Evolutionary conservation across 176 grass and related monocot species (phyloP).

Genomic region (Eragrostis nindensis): DNA sequence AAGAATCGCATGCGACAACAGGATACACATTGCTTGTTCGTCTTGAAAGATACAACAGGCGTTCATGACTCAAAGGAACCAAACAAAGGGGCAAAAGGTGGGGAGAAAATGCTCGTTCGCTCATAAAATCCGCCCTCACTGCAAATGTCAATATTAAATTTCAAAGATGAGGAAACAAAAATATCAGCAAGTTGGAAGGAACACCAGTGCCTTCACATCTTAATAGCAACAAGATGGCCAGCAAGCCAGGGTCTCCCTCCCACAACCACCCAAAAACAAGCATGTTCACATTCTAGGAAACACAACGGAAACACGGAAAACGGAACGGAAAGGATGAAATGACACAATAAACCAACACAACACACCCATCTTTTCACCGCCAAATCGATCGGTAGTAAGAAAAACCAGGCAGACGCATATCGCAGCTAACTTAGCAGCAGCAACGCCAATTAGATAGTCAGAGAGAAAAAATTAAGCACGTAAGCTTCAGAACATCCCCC

Average conservation of each 20-base stretch:
- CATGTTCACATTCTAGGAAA: conserved; percentile 32
- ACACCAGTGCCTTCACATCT: background rate
- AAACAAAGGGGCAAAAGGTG: background rate
- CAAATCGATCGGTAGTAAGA: background rate
- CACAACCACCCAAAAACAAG: conserved; percentile 2
- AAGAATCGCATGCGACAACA: background rate
- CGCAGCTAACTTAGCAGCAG: background rate
- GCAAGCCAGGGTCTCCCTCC: background rate
- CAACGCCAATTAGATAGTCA: background rate
- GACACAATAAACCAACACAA: background rate
- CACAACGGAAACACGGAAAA: no score
- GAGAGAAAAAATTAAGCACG: background rate
- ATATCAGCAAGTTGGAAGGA: background rate
- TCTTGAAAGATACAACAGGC: background rate
- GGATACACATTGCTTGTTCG: background rate
- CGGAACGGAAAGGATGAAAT: conserved; percentile 10
- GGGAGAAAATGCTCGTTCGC: background rate
- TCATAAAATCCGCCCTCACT: background rate
- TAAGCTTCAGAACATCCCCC: background rate
- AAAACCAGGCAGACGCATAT: background rate
- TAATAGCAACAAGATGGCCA: background rate
- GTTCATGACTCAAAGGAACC: background rate
- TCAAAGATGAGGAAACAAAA: background rate
- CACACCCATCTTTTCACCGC: background rate
- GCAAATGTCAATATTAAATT: background rate